A percentile compares a stretch with the other conserved stretches of the same genome.
Conservation (phyloP, 2,329 filamentous ascomycete genomes). For the Beauveria brongniartii region DNA sequence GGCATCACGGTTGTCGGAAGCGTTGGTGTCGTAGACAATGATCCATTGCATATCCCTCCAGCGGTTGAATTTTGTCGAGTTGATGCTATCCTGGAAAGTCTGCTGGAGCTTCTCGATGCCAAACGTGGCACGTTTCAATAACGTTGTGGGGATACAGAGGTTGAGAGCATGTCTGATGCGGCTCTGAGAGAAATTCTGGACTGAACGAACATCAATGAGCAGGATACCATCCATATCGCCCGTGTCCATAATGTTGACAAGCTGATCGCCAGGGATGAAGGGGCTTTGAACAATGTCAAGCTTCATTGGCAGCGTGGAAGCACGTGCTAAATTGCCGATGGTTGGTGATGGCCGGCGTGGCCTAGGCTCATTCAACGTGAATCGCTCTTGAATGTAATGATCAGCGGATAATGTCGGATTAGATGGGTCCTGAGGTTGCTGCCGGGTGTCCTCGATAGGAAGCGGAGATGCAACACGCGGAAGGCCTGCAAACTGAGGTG, state of each 20-base stretch:
- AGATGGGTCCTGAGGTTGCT: slow-evolving; percentile 4
- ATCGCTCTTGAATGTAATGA: slow-evolving; percentile 43
- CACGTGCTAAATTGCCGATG: slow-evolving; percentile 21
- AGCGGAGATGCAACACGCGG: slow-evolving; percentile 34
- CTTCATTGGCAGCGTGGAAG: slow-evolving; percentile 46
- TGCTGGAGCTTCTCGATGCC: slow-evolving; percentile 80
- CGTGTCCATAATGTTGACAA: slow-evolving; percentile 48
- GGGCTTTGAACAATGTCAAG: slow-evolving; percentile 38
- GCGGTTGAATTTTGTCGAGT: slow-evolving; percentile 63
- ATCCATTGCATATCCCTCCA: slow-evolving; percentile 72
- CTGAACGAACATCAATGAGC: slow-evolving; percentile 78
- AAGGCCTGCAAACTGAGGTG: slow-evolving; percentile 30
- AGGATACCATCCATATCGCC: slow-evolving; percentile 42
- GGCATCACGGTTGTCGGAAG: slow-evolving; percentile 72
- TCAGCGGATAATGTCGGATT: slow-evolving; percentile 25
- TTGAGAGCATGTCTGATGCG: slow-evolving; percentile 78
- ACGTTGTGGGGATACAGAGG: slow-evolving; percentile 87
- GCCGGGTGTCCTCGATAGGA: slow-evolving; percentile 21
- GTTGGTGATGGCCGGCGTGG: slow-evolving; percentile 29
- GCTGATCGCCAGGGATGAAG: slow-evolving; percentile 45
- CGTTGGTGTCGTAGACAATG: slow-evolving; percentile 78
- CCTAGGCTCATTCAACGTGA: slow-evolving; percentile 43
- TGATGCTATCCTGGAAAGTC: slow-evolving; percentile 67
- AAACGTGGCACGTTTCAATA: slow-evolving; percentile 85
- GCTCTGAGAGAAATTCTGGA: slow-evolving; percentile 68